Percentiles rank a stretch among this genome's conserved stretches.
Conservation (phyloP, 1,284 basidiomycete species). For the Flammula alnicola region DNA sequence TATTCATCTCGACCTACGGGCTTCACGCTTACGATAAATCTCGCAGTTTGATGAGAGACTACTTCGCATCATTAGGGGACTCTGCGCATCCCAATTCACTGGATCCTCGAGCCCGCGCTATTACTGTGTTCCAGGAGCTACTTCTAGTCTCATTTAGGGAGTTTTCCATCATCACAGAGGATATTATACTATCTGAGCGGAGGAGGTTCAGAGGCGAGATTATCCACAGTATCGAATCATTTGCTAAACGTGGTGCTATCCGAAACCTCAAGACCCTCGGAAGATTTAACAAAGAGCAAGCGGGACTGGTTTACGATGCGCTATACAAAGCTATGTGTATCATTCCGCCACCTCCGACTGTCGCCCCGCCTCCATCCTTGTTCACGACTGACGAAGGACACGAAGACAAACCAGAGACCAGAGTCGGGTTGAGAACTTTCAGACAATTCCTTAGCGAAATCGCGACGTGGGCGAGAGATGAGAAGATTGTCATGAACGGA, state of each 20-base stretch:
- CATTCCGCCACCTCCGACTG: constrained; percentile 64
- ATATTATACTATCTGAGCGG: constrained; percentile 90
- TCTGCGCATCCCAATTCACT: constrained; percentile 92
- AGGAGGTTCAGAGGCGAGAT: constrained; percentile 90
- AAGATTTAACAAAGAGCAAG: constrained; percentile 88
- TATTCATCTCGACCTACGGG: constrained; percentile 9
- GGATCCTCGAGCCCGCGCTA: constrained; percentile 91
- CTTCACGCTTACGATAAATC: constrained; percentile 9
- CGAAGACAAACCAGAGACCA: constrained; percentile 85
- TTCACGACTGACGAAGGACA: constrained; percentile 58
- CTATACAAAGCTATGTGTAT: constrained; percentile 87
- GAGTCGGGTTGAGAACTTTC: constrained; percentile 90
- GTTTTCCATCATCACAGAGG: constrained; percentile 96
- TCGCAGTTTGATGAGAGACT: constrained; percentile 86
- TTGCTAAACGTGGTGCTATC: constrained; percentile 93
- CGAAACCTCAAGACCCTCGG: constrained; percentile 87
- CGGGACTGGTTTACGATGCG: constrained; percentile 90
- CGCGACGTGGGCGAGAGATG: constrained; percentile 95
- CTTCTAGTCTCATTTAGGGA: constrained; percentile 96
- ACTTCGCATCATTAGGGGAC: constrained; percentile 93
- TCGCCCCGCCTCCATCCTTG: constrained; percentile 51
- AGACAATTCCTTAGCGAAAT: constrained; percentile 90
- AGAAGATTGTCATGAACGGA: constrained; percentile 91
- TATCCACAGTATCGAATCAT: constrained; percentile 92
- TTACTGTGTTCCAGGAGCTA: constrained; percentile 98